A percentile compares a stretch with the other conserved stretches of the same genome.
These are phyloP conservation scores for Nemophila menziesii DNA, from an alignment of 257 asterid species.

Conservation along the genomic window DNA sequence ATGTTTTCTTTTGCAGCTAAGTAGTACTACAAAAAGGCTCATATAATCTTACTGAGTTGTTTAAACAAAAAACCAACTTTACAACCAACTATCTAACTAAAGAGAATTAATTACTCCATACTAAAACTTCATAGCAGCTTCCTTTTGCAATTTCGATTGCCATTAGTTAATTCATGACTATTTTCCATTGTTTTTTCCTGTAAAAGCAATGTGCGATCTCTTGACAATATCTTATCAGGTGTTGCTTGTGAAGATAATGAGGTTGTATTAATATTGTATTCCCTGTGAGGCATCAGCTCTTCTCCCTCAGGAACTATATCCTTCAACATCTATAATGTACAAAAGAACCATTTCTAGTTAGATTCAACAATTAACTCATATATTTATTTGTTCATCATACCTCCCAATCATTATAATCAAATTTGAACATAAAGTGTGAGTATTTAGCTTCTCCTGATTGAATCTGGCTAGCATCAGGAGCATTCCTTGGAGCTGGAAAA, in stretches of 20 bases:
- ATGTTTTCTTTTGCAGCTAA: neutral
- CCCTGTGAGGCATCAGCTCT: constrained; percentile 37
- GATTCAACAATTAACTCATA: neutral
- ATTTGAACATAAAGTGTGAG: constrained; percentile 38
- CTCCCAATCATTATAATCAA: constrained; percentile 50
- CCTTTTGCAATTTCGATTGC: constrained; percentile 8
- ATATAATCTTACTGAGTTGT: too few relatives aligned
- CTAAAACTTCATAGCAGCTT: constrained; percentile 1
- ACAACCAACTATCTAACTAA: neutral
- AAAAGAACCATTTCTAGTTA: neutral
- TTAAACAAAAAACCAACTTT: neutral
- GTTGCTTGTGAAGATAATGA: neutral
- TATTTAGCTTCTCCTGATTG: constrained; percentile 22
- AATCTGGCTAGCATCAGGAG: constrained; percentile 26
- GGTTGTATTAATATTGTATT: neutral
- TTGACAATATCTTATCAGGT: neutral
- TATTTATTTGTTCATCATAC: constrained; percentile 11
- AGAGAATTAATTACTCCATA: neutral
- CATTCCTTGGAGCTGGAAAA: constrained; percentile 36
- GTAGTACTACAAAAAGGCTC: neutral
- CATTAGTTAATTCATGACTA: neutral
- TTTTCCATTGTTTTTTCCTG: neutral
- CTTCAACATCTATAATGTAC: constrained; percentile 30
- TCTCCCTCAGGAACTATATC: constrained; percentile 23
- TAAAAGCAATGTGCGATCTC: neutral